phyloP scores from a whole-genome alignment of 805 yeast species.

The Nakazawaea pomicola region DNA sequence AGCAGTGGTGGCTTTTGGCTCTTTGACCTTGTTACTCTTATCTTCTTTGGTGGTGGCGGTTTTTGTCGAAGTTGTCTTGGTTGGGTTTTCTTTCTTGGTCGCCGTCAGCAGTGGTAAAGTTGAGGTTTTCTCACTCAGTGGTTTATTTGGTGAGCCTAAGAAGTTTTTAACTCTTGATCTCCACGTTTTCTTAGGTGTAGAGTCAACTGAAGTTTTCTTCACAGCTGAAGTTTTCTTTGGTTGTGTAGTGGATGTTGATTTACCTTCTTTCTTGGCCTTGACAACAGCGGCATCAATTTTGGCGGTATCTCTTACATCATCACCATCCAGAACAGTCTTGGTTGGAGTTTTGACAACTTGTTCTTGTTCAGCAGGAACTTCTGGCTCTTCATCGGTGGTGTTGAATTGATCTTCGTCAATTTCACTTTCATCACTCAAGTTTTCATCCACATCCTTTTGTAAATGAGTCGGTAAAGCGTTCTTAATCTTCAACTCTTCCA shows the following conservation, averaged over 20 bases:
- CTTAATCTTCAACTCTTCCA: slow-evolving; percentile 44
- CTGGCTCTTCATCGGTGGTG: slow-evolving; percentile 25
- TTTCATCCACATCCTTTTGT: slow-evolving; percentile 27
- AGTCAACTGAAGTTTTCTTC: slow-evolving; percentile 7
- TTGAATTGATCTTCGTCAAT: slow-evolving; percentile 24
- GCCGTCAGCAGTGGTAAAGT: background rate
- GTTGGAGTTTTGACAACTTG: slow-evolving; percentile 30
- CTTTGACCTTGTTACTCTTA: background rate
- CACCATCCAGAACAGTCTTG: slow-evolving; percentile 14
- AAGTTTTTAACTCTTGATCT: slow-evolving; percentile 6
- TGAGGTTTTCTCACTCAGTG: background rate
- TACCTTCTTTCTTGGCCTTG: background rate
- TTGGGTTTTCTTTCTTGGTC: background rate
- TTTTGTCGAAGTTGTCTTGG: no score
- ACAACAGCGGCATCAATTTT: slow-evolving; percentile 1
- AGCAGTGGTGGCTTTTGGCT: background rate
- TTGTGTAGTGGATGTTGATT: background rate
- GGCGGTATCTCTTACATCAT: slow-evolving; percentile 10
- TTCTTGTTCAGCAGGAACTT: slow-evolving; percentile 25
- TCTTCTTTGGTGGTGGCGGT: background rate
- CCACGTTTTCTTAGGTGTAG: slow-evolving; percentile 7
- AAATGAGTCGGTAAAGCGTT: slow-evolving; percentile 49
- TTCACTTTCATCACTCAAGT: slow-evolving; percentile 22
- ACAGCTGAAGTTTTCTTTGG: background rate
- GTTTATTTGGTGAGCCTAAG: background rate